These are phyloP conservation scores for Penicillium nordicum DNA, from an alignment of 2,329 filamentous ascomycete species.

Conservation along the genomic window DNA sequence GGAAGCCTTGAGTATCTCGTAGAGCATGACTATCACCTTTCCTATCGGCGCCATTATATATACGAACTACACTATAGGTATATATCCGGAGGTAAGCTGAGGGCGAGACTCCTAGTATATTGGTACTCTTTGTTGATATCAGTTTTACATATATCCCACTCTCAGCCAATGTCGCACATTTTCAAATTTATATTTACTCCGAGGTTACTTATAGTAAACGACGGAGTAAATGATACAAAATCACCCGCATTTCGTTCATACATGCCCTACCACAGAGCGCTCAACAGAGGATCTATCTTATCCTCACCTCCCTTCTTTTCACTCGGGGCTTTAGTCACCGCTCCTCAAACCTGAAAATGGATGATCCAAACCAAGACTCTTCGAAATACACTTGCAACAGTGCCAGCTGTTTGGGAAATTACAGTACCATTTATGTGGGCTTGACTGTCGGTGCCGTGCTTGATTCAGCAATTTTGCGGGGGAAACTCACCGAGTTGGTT, in stretches of 20 bases:
- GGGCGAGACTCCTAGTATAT: no score
- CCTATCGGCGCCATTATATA: no score
- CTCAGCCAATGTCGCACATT: not conserved
- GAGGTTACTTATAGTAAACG: not conserved
- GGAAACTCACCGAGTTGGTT: not conserved
- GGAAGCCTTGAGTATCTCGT: no score
- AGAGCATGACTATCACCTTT: no score
- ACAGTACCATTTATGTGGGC: not conserved
- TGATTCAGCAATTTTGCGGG: not conserved
- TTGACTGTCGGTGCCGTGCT: not conserved
- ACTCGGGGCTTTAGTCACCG: not conserved
- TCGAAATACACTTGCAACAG: not conserved
- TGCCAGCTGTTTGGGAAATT: not conserved
- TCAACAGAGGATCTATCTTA: no score
- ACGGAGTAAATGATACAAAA: not conserved
- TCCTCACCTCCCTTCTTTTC: not conserved
- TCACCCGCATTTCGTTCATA: no score
- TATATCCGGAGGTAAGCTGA: no score
- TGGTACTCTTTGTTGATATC: no score
- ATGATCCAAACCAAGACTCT: constrained; percentile 20
- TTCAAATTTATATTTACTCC: not conserved
- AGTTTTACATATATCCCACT: not conserved
- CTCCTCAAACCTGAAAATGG: constrained; percentile 8
- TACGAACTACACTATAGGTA: no score
- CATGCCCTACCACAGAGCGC: no score